Evolutionary conservation across 345 rosid genomes (phyloP), one percentile per base, ranked within the genome.

Genomic region (Cardamine chenopodiifolia): DNA sequence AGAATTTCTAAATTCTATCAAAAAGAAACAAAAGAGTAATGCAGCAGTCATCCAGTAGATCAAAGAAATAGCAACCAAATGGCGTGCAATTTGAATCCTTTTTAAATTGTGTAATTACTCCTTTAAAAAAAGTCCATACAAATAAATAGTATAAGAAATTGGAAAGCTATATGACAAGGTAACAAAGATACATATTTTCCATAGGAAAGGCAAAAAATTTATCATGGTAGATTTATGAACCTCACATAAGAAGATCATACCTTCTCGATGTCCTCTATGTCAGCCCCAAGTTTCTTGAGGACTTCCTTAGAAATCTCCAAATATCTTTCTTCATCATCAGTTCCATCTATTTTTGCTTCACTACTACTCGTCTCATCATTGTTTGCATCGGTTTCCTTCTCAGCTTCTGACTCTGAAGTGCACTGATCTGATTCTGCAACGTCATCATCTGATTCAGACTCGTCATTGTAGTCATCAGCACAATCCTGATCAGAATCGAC

Each of bases 231-330:
- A 42, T 60, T 29, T 5, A 62, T 45, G 45, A 73, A 39, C 25
- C 31, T 66, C 45, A 28, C 59, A 68, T 61, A 10, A 67, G 31
- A 45, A 62, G 64, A 80, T 39, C 37, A 70, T 80, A 95, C 99
- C 92, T 87, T 86, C 76, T 83, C 94, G 53, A 96, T 87, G 13
- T 90, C 96, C 74, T 90, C 91, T 34, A 90, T 83, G 78, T 79
- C 83, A 3, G 97, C 89, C 71, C 84, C 80, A 70, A 92, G 91
- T 82, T 92, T 96, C 86, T 81, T 88, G 48, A 92, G 80, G 57
- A 96, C 96, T 71, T 86, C 91, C 75, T 83, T 94, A 71, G 96
- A 91, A 66, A 89, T 70, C 75, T 76, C 96, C 82, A 78, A 70
- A 68, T 78, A 84, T 86, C 90, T 87, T 82, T 74, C 96, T 72